Evolutionary conservation across 495 filamentous ascomycete species (phyloP), one percentile per base, ranked within the genome.

Genomic region (Aspergillus leporis): DNA sequence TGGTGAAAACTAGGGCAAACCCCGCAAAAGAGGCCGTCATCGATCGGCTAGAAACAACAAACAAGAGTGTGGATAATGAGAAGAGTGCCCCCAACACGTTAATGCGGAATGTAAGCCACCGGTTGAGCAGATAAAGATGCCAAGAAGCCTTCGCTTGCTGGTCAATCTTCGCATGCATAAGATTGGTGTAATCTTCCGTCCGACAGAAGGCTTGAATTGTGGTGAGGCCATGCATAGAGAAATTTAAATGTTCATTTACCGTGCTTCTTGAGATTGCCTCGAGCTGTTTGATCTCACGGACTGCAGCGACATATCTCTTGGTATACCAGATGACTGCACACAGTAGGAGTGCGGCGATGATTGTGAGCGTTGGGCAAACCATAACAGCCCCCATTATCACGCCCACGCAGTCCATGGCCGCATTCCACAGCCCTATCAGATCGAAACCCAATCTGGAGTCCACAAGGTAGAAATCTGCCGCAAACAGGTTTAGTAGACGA

Each of bases 201-300:
- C 86, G 85, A 56, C 78, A 80, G 65, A 85, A 91, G 0, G 84
- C 84, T 13, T 88, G 83, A 51, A 91, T 90, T 10, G 88, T 90
- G 32, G 76, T 71, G 5, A 90, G 77, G 14, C 88, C 88, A 0
- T 80, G 78, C n/a, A 89, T 74, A 0, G 84, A 79, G 3, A 83
- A 80, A 1, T 78, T 81, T 59, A 91, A 89, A 36, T 83, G 81
- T 61, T 90, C 86, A 62, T 89, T 89, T 5, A 91, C 80, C 1
- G 87, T 86, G 1, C 81, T 85, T 66, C 87, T 86, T 14, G 81
- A 74, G 18, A 80, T 83, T 10, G 80, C 83, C 66, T 91, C 87
- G 6, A 90, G 74, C 1, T 87, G 77, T 66, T 89, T 90, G 23
- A 85, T 74, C 32, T 90, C 87, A 22, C 88, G 79, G 7, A 88